Base-by-base conservation (phyloP, 2,329 filamentous ascomycete genomes). In the Talaromyces albobiverticillius region DNA sequence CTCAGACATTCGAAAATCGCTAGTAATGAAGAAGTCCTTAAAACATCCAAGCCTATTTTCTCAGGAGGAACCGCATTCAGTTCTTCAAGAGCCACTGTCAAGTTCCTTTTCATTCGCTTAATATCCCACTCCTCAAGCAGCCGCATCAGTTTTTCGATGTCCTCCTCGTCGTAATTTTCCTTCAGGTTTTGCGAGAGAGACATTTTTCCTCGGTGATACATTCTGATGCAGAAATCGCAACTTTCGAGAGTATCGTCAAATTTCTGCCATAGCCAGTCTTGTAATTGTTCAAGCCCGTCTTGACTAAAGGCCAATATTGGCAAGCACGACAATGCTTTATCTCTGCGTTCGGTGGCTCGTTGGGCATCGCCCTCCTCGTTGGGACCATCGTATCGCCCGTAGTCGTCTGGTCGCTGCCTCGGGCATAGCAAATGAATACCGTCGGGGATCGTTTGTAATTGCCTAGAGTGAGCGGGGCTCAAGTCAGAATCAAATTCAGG, bases 1-100 rank as follows among this genome's bases (percentile, higher is more conserved):
- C 91, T 95, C 49, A 97, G 76, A 0, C 88, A 87, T 69, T 97
- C 93, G 63, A 95, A 96, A 26, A 97, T 82, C 10, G 90, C 87
- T 55, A 94, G 82, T 48, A 95, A 82, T 6, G 89, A 84, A 25
- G 82, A 76, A 1, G 80, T 74, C 25, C 82, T 78, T 23, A 85
- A 68, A 23, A 76, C 70, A 50, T 71, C 69, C 32, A 83, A 74
- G 20, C 72, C 76, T 36, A 83, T 77, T 54, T 79, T 64, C 41
- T 79, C 72, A 3, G 77, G 74, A 2, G 82, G 76, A 7, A 79
- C 68, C 11, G 70, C 70, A 55, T 74, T 72, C 38, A 87, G 78
- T 49, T 80, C 79, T 2, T 76, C 66, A 49, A 79, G 76, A 2
- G 84, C 85, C 61, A 74, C 78, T n/a, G 73, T 67, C 25, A 89